A percentile compares a stretch with the other conserved stretches of the same genome.
Conservation (phyloP, 208 protist genomes). For the Crithidia fasciculata region DNA sequence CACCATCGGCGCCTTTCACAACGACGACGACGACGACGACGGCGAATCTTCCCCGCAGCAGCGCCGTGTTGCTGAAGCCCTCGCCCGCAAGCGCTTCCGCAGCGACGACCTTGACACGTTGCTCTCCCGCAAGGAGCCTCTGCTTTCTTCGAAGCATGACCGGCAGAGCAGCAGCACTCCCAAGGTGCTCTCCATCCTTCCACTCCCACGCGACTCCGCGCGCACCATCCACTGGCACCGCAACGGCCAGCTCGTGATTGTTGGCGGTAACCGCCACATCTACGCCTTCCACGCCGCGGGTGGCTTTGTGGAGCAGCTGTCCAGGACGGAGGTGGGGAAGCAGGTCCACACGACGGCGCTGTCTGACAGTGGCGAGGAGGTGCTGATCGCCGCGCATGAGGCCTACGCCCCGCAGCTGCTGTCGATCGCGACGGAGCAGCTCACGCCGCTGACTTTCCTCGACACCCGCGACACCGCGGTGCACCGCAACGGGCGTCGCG, state of each 20-base stretch:
- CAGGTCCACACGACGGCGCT: constrained; percentile 67
- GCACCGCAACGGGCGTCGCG: constrained; percentile 66
- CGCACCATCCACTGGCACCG: constrained; percentile 82
- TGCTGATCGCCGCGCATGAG: constrained; percentile 67
- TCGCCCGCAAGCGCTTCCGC: constrained; percentile 69
- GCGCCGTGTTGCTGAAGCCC: constrained; percentile 16
- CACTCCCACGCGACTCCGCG: constrained; percentile 73
- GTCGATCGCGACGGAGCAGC: constrained; percentile 63
- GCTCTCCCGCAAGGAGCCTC: constrained; percentile 78
- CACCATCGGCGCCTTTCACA: neutral
- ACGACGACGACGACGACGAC: constrained; percentile 8
- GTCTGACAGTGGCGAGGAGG: constrained; percentile 68
- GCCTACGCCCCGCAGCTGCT: constrained; percentile 66
- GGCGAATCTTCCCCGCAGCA: constrained; percentile 2
- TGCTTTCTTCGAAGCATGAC: constrained; percentile 67
- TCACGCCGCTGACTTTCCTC: constrained; percentile 70
- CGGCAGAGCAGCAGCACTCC: constrained; percentile 41
- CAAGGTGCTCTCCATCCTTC: constrained; percentile 69
- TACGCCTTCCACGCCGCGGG: constrained; percentile 88
- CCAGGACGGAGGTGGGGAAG: constrained; percentile 58
- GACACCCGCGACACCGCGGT: constrained; percentile 65
- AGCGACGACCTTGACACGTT: constrained; percentile 74
- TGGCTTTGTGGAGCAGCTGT: constrained; percentile 79
- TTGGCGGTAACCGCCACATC: constrained; percentile 78
- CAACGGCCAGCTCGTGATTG: constrained; percentile 79